Conservation (phyloP, 2,329 filamentous ascomycete genomes). For the Fusarium sp. region DNA sequence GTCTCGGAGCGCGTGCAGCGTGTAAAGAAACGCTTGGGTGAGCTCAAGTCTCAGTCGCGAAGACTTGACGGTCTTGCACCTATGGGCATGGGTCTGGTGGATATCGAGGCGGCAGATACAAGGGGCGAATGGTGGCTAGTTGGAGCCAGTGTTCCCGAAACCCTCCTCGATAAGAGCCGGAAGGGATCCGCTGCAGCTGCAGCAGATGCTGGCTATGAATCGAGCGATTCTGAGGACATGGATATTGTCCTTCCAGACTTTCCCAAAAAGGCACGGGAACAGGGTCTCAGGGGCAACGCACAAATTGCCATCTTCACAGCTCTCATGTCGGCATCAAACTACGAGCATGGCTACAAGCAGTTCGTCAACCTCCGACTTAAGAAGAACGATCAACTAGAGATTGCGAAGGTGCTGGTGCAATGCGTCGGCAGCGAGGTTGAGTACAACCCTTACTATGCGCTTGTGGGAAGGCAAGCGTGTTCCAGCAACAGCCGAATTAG, state of each 20-base stretch:
- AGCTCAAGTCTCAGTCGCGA: slow-evolving; percentile 70
- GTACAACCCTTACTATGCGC: slow-evolving; percentile 94
- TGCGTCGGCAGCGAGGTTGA: slow-evolving; percentile 84
- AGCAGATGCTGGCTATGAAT: slow-evolving; percentile 38
- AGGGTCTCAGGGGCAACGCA: slow-evolving; percentile 88
- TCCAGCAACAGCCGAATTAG: slow-evolving; percentile 75
- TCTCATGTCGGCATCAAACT: slow-evolving; percentile 87
- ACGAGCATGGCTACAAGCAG: slow-evolving; percentile 83
- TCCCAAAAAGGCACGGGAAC: slow-evolving; percentile 77
- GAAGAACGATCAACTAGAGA: slow-evolving; percentile 85
- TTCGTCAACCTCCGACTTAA: slow-evolving; percentile 87
- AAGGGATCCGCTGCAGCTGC: slow-evolving; percentile 50
- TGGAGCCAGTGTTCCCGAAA: slow-evolving; percentile 85
- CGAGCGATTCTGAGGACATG: slow-evolving; percentile 60
- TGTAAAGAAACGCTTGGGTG: slow-evolving; percentile 89
- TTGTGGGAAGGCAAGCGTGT: slow-evolving; percentile 85
- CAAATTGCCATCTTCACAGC: slow-evolving; percentile 93
- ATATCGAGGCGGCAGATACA: slow-evolving; percentile 86
- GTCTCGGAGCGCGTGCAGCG: slow-evolving; percentile 85
- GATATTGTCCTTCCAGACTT: slow-evolving; percentile 74
- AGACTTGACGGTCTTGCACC: slow-evolving; percentile 82
- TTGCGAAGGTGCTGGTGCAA: slow-evolving; percentile 88
- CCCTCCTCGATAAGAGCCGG: slow-evolving; percentile 36
- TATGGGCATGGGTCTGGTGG: slow-evolving; percentile 81
- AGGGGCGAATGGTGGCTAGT: slow-evolving; percentile 99